Evolutionary conservation across 139 green algal genomes (phyloP), one percentile per base, ranked within the genome.

Genomic region (Chlorella sp.): DNA sequence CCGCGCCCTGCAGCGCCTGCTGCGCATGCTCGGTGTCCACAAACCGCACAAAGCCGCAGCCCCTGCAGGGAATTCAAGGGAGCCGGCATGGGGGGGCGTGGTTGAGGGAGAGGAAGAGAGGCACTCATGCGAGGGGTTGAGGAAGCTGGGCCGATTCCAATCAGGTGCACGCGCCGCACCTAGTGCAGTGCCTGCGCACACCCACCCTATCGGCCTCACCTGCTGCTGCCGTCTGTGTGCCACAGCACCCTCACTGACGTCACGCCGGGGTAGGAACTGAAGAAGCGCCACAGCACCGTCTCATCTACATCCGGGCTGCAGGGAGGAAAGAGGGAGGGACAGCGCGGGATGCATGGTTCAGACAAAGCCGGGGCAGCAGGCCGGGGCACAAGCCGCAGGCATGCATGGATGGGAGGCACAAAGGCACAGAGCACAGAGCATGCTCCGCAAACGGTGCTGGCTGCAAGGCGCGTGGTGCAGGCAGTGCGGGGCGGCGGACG

Each of bases 221-320:
- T 84, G 79, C 79, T 84, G 79, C 37, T 84, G 79, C 79, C 79
- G 19, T 84, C 79, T 68, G 79, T 9, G 40, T 84, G 79, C 3
- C 79, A 19, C 79, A 68, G 40, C 7, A 84, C 24, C 22, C 24
- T 66, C 40, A 36, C 40, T 2, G 40, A 68, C 40, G 57, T 42
- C 18, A 84, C 19, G 22, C 79, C 79, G 19, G 24, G 11, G 24
- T 68, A 24, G 7, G 21, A 36, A 19, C 79, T 22, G 16, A 84
- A 84, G 40, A 84, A 24, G 36, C 37, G 40, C 18, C 36, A 24
- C 40, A 84, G 40, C 40, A 15, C 30, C 5, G 39, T 40, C 40
- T 84, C 79, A 36, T 84, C 79, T 16, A 84, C 28, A 36, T n/a
- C 39, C 1, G 40, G 39, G 40, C 79, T 84, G 79, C 79, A 36